A percentile compares a stretch with the other conserved stretches of the same genome.
Conservation (phyloP, 1,139 yeast genomes). For the Petasospora fabianii region DNA sequence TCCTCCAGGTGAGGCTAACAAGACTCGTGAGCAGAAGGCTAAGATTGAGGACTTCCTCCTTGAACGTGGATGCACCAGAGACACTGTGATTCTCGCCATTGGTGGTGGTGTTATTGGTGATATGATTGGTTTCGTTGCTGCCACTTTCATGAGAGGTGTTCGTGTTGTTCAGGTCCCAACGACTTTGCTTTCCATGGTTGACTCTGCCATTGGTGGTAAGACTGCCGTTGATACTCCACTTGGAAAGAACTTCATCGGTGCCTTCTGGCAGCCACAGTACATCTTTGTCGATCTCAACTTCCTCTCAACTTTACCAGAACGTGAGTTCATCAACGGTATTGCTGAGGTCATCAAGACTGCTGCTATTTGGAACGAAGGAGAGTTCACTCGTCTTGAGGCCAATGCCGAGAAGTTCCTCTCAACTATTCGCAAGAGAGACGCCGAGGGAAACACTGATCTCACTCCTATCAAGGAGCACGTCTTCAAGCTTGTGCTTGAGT, state of each 20-base stretch:
- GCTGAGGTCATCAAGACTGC: constrained; percentile 98
- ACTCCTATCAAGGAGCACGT: constrained; percentile 67
- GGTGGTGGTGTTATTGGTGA: constrained; percentile 99
- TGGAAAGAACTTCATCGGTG: constrained; percentile 95
- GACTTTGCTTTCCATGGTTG: constrained; percentile 93
- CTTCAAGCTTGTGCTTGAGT: constrained; percentile 75
- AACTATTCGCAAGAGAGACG: constrained; percentile 47
- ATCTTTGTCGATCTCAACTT: constrained; percentile 87
- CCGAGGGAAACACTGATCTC: constrained; percentile 38
- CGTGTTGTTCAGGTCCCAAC: constrained; percentile 94
- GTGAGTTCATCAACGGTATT: constrained; percentile 98
- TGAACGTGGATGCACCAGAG: constrained; percentile 89
- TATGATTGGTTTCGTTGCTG: constrained; percentile 98
- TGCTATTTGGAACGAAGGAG: constrained; percentile 92
- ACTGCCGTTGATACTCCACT: constrained; percentile 98
- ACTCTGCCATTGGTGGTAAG: constrained; percentile 97
- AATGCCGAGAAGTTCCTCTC: constrained; percentile 64
- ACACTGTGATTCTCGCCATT: constrained; percentile 88
- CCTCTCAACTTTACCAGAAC: constrained; percentile 80
- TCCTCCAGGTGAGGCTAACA: constrained; percentile 92
- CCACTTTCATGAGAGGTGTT: constrained; percentile 98
- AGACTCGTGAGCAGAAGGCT: constrained; percentile 86
- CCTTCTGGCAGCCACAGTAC: constrained; percentile 94
- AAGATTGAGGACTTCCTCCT: constrained; percentile 89
- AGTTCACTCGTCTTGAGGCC: constrained; percentile 78